phyloP scores from a whole-genome alignment of 768 basidiomycete species.

The Hygrophorus russula region DNA sequence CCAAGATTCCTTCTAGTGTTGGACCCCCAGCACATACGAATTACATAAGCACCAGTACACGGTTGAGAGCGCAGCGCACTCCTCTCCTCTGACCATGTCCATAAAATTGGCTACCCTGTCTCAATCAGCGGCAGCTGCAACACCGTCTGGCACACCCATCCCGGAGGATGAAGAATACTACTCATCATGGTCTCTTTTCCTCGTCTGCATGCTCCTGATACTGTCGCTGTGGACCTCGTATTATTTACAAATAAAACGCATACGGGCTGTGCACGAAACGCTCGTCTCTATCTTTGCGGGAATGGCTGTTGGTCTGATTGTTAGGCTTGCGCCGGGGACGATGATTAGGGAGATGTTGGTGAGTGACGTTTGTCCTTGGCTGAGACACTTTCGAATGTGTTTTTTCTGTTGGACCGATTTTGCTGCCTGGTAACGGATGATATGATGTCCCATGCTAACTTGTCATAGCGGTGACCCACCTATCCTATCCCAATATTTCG shows the following conservation, averaged over 20 bases:
- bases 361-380: slow-evolving; percentile 22
- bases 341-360: slow-evolving; percentile 98
- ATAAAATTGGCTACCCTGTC: slow-evolving; percentile 25
- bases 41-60: neutral
- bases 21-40: no score
- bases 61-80: neutral
- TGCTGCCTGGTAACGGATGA: neutral
- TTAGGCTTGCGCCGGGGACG: slow-evolving; percentile 83
- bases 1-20: no score
- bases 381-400: neutral
- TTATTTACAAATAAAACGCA: slow-evolving; percentile 94
- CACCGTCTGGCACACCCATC: slow-evolving; percentile 24
- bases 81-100: slow-evolving; percentile 17
- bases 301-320: slow-evolving; percentile 89
- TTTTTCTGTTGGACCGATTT: neutral
- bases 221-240: slow-evolving; percentile 94
- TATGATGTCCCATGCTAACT: no score
- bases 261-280: slow-evolving; percentile 93
- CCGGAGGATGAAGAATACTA: slow-evolving; percentile 82
- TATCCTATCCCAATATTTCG: no score
- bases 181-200: slow-evolving; percentile 89
- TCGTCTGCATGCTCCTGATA: slow-evolving; percentile 86
- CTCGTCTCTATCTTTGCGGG: slow-evolving; percentile 92
- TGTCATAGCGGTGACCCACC: no score
- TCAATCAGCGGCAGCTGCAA: slow-evolving; percentile 17